These are phyloP conservation scores for Nigrospora oryzae DNA, from an alignment of 2,329 filamentous ascomycete genomes.

Conservation along the genomic window DNA sequence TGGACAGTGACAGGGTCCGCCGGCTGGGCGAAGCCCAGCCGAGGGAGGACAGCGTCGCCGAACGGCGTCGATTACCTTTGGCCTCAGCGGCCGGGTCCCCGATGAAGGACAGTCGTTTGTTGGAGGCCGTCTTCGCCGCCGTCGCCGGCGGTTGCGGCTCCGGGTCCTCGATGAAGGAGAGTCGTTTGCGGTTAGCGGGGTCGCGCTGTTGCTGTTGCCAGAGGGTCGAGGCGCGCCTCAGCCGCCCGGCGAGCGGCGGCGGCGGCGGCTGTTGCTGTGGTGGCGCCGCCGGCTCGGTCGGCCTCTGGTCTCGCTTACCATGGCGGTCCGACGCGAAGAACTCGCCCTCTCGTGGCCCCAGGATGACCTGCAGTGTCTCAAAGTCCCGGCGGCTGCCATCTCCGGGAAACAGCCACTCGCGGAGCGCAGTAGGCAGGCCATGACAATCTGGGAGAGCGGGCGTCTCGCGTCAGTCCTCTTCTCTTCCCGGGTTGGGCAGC, in stretches of 20 bases:
- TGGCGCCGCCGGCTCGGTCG: slow-evolving; percentile 6
- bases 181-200: too few species aligned
- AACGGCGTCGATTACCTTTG: slow-evolving; percentile 1
- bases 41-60: slow-evolving; percentile 1
- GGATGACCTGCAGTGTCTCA: slow-evolving; percentile 19
- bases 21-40: neutral
- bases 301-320: slow-evolving; percentile 16
- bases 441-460: slow-evolving; percentile 11
- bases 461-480: neutral
- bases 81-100: neutral
- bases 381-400: slow-evolving; percentile 19
- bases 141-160: slow-evolving; percentile 8
- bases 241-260: too few species aligned
- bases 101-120: slow-evolving; percentile 3
- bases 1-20: neutral
- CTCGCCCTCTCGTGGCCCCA: slow-evolving; percentile 15
- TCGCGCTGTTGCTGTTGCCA: too few species aligned
- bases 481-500: neutral
- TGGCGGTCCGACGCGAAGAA: slow-evolving; percentile 19
- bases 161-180: neutral
- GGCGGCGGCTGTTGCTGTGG: slow-evolving; percentile 8
- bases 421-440: slow-evolving; percentile 14
- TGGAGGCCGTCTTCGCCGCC: slow-evolving; percentile 9
- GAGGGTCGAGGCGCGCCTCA: too few species aligned
- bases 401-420: slow-evolving; percentile 19